Percentiles rank a stretch among this genome's conserved stretches.
Evolutionary conservation across 805 yeast genomes (phyloP).

Genomic region (Cyberlindnera veronae): DNA sequence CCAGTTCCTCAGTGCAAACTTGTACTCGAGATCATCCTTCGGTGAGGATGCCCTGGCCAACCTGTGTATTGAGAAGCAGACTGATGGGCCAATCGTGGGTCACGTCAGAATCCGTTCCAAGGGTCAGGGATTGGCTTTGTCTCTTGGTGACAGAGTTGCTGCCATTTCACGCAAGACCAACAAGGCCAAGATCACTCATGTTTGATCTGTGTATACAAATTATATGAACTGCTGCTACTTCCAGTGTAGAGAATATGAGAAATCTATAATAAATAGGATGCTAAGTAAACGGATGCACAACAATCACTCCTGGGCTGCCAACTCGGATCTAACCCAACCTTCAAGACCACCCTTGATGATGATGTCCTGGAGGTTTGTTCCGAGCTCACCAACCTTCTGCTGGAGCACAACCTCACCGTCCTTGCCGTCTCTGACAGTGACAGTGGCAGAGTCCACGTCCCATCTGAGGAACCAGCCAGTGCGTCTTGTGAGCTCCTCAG

Average conservation of each 20-base stretch:
- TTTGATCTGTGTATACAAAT: constrained; percentile 14
- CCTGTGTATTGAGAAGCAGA: constrained; percentile 81
- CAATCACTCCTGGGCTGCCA: constrained; percentile 23
- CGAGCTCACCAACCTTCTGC: constrained; percentile 93
- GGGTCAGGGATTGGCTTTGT: constrained; percentile 95
- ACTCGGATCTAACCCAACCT: constrained; percentile 91
- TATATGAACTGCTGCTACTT: too few species aligned
- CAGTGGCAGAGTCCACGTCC: constrained; percentile 87
- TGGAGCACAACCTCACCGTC: constrained; percentile 56
- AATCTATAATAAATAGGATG: too few species aligned
- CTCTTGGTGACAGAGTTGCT: constrained; percentile 92
- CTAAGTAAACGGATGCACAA: too few species aligned
- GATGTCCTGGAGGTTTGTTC: constrained; percentile 92
- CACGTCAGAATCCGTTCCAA: constrained; percentile 95
- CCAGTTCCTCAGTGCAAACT: constrained; percentile 88
- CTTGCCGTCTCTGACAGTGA: constrained; percentile 66
- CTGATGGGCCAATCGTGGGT: constrained; percentile 77
- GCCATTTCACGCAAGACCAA: constrained; percentile 63
- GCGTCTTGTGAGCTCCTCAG: constrained; percentile 80
- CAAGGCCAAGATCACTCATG: constrained; percentile 31
- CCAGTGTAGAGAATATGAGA: too few species aligned
- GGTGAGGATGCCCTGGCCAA: constrained; percentile 98
- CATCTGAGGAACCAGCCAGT: constrained; percentile 91
- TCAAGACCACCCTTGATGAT: constrained; percentile 97
- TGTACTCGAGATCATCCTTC: constrained; percentile 87